Conservation (phyloP, 768 basidiomycete genomes). For the Infundibulicybe gibba region DNA sequence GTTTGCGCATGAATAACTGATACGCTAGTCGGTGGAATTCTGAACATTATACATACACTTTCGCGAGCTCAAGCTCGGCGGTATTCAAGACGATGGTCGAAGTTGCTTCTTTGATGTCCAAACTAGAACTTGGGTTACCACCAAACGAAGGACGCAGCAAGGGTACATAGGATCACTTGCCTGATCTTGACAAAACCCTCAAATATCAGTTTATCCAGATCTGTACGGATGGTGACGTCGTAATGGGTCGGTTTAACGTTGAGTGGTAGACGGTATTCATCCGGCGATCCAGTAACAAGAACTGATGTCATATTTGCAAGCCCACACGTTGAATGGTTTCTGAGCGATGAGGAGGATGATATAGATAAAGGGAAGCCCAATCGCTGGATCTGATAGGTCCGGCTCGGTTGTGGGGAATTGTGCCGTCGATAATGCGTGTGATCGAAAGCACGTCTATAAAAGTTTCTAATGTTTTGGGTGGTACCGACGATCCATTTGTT, state of each 20-base stretch:
- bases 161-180: conserved; percentile 30
- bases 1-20: background rate
- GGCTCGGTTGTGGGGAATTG: background rate
- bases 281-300: conserved; percentile 14
- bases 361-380: conserved; percentile 9
- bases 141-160: background rate
- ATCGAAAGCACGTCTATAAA: background rate
- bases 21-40: background rate
- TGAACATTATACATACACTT: conserved; percentile 33
- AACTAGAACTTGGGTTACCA: conserved; percentile 28
- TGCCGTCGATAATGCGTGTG: background rate
- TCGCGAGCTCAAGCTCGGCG: conserved; percentile 52
- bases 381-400: background rate
- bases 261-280: conserved; percentile 60
- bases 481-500: background rate
- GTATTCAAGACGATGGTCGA: conserved; percentile 64
- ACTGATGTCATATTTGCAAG: conserved; percentile 23
- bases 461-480: background rate
- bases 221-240: conserved; percentile 75
- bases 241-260: conserved; percentile 74
- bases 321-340: conserved; percentile 9
- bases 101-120: conserved; percentile 62
- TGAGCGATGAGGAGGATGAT: conserved; percentile 3
- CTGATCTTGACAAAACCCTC: conserved; percentile 72
- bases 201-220: conserved; percentile 75